phyloP scores from a whole-genome alignment of 805 yeast species.

The Dipodascus geniculatus region DNA sequence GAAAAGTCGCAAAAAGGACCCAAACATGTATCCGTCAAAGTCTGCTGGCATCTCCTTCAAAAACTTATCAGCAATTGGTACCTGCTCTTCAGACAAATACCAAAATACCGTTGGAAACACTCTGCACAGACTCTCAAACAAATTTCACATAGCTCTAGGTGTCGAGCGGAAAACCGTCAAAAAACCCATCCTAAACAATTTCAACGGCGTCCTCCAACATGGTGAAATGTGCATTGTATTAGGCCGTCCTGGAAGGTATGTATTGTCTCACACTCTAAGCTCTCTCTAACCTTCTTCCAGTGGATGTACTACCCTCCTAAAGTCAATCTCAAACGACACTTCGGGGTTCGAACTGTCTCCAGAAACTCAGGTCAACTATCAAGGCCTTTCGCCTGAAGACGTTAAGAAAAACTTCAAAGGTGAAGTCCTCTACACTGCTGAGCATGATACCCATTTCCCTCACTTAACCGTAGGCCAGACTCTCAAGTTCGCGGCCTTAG shows the following conservation, averaged over 20 bases:
- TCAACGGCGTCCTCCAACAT: conserved; percentile 45
- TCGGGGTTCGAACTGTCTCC: conserved; percentile 43
- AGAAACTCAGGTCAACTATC: conserved; percentile 42
- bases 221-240: conserved; percentile 60
- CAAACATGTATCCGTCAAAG: conserved; percentile 15
- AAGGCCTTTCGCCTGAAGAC: conserved; percentile 29
- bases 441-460: conserved; percentile 57
- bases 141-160: conserved; percentile 8
- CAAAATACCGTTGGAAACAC: conserved; percentile 45
- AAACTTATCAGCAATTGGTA: conserved; percentile 48
- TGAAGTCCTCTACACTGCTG: conserved; percentile 61
- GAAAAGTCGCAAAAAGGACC: background rate
- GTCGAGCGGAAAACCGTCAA: conserved; percentile 32
- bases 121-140: conserved; percentile 19
- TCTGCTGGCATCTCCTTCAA: conserved; percentile 50
- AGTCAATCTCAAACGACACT: conserved; percentile 31
- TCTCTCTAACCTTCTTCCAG: conserved; percentile 9
- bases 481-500: conserved; percentile 45
- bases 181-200: conserved; percentile 35
- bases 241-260: conserved; percentile 49
- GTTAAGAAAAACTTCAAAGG: conserved; percentile 46
- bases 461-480: conserved; percentile 58
- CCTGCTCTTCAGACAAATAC: conserved; percentile 51
- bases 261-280: conserved; percentile 26
- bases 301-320: conserved; percentile 59